Percentiles rank a stretch among this genome's conserved stretches.
Conservation (phyloP, 345 rosid species). For the Pistacia vera region DNA sequence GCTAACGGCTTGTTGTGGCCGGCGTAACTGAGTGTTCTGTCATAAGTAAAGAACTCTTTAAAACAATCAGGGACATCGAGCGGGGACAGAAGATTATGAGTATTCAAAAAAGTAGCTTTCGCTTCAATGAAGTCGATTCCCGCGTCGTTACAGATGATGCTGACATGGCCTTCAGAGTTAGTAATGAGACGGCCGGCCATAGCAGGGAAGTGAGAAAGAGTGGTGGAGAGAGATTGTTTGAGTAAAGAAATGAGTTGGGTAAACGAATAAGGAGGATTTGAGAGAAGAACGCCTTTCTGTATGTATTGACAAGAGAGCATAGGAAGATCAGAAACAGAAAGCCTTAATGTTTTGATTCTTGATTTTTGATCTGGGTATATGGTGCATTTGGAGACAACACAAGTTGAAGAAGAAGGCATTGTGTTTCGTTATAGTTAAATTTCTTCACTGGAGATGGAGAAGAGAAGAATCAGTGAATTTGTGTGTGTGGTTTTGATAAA, state of each 20-base stretch:
- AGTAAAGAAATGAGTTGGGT: constrained; percentile 49
- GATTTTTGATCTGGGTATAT: constrained; percentile 53
- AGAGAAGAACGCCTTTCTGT: constrained; percentile 86
- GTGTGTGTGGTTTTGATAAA: not conserved
- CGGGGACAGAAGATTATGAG: constrained; percentile 44
- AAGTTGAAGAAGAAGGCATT: constrained; percentile 61
- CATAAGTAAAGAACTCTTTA: constrained; percentile 74
- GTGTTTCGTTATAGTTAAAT: not conserved
- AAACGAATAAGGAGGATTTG: constrained; percentile 46
- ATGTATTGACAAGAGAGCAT: constrained; percentile 99
- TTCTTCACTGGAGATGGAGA: not conserved
- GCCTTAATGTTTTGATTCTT: constrained; percentile 44
- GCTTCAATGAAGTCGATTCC: constrained; percentile 75
- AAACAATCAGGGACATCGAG: constrained; percentile 59
- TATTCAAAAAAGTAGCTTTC: constrained; percentile 44
- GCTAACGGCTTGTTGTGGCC: constrained; percentile 75
- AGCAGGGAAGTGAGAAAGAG: constrained; percentile 80
- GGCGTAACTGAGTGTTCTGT: constrained; percentile 66
- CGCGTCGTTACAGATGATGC: constrained; percentile 71
- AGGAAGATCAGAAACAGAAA: constrained; percentile 92
- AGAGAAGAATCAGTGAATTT: not conserved
- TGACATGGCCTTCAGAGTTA: constrained; percentile 57
- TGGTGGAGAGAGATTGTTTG: constrained; percentile 61
- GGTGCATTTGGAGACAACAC: constrained; percentile 59
- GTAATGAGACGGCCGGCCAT: constrained; percentile 86